phyloP scores from a whole-genome alignment of 768 basidiomycete species.

The Leucocoprinus leucothites region DNA sequence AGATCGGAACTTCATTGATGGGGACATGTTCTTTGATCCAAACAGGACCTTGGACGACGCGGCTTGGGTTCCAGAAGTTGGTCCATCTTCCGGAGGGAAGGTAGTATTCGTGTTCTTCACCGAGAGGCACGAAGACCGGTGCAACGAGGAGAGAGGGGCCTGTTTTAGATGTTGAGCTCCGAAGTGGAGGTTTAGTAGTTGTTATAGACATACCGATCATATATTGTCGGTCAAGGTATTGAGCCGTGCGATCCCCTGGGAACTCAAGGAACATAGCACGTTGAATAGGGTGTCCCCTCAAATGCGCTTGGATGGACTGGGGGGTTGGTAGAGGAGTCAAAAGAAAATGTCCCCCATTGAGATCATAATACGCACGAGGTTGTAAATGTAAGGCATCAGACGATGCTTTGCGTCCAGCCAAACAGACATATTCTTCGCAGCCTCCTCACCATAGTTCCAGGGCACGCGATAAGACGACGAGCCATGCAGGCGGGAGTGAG shows the following conservation, averaged over 20 bases:
- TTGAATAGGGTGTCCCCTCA: conserved; percentile 53
- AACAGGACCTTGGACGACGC: conserved; percentile 51
- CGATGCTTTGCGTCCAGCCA: conserved; percentile 64
- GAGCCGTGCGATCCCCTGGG: conserved; percentile 53
- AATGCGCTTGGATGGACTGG: conserved; percentile 50
- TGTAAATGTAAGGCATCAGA: conserved; percentile 72
- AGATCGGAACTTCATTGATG: conserved; percentile 63
- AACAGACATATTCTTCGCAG: conserved; percentile 58
- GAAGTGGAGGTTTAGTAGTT: background rate
- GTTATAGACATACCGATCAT: conserved; percentile 34
- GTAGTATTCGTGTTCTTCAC: conserved; percentile 57
- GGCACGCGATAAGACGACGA: conserved; percentile 74
- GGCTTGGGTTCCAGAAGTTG: conserved; percentile 51
- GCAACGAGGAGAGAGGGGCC: conserved; percentile 60
- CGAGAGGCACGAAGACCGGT: conserved; percentile 53
- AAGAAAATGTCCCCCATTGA: background rate
- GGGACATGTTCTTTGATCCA: conserved; percentile 67
- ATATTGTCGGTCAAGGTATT: conserved; percentile 58
- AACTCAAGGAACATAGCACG: conserved; percentile 71
- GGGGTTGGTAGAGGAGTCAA: background rate
- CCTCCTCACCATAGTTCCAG: conserved; percentile 74
- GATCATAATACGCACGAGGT: conserved; percentile 33
- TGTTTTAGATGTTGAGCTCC: conserved; percentile 14
- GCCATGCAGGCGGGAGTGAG: conserved; percentile 73
- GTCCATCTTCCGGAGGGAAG: conserved; percentile 62